Evolutionary conservation across 139 green algal species (phyloP), one percentile per base, ranked within the genome.

Genomic region (Diplosphaera chodatii): DNA sequence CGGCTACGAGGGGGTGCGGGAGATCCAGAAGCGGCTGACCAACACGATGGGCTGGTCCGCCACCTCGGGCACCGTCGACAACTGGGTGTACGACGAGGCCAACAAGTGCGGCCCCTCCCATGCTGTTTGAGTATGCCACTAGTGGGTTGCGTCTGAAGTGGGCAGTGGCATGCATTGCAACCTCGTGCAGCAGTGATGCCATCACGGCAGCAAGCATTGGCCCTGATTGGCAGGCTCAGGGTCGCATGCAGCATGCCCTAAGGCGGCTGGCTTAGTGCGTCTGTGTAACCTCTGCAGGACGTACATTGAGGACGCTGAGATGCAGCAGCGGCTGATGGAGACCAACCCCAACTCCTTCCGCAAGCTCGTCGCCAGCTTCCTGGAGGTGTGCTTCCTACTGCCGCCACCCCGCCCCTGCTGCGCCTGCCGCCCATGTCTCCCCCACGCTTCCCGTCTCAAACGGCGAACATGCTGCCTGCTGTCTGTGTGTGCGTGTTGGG

Each of bases 11-110:
- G 95, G 95, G 59, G 95, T 98, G 74, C 84, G 95, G 27, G 95
- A 99, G 89, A 99, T 99, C 80, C 96, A 99, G 91, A 99, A 99
- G 91, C 90, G 95, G 66, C 83, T 99, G 56, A 99, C 93, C 80
- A 99, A 99, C 89, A 99, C 95, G 66, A 93, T 99, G 88, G 95
- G 95, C 77, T 99, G 95, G 95, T 94, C 84, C 20, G 95, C 95
- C 48, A 99, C 95, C 30, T 86, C 77, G 0, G 92, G 92, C 72
- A 83, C 87, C 82, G 83, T 90, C 3, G 95, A 99, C 90, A 99
- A 99, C 88, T 99, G 93, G 93, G 94, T 99, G 68, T 99, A 99
- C 68, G 95, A 99, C 66, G 95, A 99, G 83, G 94, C 93, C 71
- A 97, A 55, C 31, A 69, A 28, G 8, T 69, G 63, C 6, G 29